These are phyloP conservation scores for Leccinum sublutescens DNA, from an alignment of 768 basidiomycete species.

Conservation along the genomic window DNA sequence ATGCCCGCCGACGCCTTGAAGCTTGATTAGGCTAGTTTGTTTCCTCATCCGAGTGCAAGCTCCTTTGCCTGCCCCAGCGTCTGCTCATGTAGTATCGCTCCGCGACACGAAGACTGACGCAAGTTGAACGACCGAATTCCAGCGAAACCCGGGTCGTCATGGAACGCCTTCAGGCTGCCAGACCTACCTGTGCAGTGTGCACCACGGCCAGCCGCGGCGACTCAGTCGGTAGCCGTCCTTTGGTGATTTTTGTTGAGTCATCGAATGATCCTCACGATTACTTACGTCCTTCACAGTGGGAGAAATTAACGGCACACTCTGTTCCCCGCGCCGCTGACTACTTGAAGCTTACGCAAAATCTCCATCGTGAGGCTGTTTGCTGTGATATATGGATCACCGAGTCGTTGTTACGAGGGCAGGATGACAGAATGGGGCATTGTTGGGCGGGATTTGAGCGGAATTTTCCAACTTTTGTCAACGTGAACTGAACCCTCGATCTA, in stretches of 20 bases:
- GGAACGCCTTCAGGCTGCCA: neutral
- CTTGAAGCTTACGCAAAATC: neutral
- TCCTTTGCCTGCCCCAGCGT: neutral
- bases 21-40: neutral
- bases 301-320: neutral
- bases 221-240: neutral
- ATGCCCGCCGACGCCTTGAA: neutral
- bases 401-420: neutral
- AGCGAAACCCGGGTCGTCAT: neutral
- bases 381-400: neutral
- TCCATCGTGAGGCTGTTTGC: neutral
- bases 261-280: neutral
- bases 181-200: neutral
- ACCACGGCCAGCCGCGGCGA: neutral
- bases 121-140: neutral
- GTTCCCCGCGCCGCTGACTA: neutral
- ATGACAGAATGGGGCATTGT: neutral
- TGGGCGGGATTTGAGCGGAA: neutral
- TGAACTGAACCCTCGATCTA: neutral
- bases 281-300: neutral
- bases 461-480: neutral
- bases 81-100: neutral
- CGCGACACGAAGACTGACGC: constrained; percentile 1
- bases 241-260: neutral
- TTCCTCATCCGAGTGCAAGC: neutral